Base-by-base conservation (phyloP, 768 basidiomycete genomes). In the Pholiota conissans region DNA sequence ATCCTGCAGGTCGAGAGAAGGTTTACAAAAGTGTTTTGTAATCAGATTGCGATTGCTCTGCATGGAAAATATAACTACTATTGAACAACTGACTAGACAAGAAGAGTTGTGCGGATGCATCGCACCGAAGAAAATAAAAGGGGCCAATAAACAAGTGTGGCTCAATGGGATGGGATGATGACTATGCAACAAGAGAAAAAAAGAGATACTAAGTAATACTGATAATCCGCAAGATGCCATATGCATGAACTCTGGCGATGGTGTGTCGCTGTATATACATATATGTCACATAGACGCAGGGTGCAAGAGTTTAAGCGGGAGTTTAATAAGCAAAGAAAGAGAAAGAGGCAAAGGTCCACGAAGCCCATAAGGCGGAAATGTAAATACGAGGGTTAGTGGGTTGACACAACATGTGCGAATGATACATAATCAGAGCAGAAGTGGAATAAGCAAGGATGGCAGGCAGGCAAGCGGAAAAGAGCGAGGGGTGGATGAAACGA, bases 211-310 rank as follows among this genome's bases (percentile, higher is more conserved):
- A 18, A 52, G 20, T 39, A 39, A 51, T 26, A 52, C 24, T 20
- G 50, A n/a, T 22, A 26, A 32, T 52, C 35, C 24, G 34, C 49
- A 51, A n/a, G 32, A 51, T 22, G 49, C 32, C 50, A 51, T 51
- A 51, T 52, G 50, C 30, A 45, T 20, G 22, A 37, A 27, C 35
- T 26, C 20, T 35, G 24, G 26, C 35, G 40, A 54, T 11, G 42
- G 20, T 29, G 29, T 32, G 14, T 32, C 18, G 40, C 42, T 42
- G 28, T 26, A 54, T 45, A 54, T 63, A 58, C 30, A 32, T 32
- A 57, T 63, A 58, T 52, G 57, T 60, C 48, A 57, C n/a, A 53
- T 28, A 50, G 46, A 35, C 46, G 24, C 48, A 56, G 18, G 40
- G 26, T 47, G 60, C 46, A 59, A 35, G n/a, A n/a, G n/a, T n/a